A percentile compares a stretch with the other conserved stretches of the same genome.
These are phyloP conservation scores for Aspergillus clavatus DNA, from an alignment of 2,329 filamentous ascomycete species.

Conservation along the genomic window DNA sequence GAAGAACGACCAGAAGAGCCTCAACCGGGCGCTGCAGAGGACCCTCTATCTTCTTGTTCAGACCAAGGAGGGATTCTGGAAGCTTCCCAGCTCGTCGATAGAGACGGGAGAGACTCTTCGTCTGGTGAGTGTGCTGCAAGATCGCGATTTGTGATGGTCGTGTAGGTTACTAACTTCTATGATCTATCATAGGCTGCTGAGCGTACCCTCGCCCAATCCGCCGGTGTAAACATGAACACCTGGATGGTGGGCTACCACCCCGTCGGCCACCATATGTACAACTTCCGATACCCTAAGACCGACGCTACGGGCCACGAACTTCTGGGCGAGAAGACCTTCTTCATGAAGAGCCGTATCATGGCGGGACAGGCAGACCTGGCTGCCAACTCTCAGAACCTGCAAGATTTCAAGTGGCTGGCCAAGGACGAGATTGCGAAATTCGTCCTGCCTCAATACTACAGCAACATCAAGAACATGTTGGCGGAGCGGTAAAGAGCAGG, in stretches of 20 bases:
- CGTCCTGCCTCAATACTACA: constrained; percentile 66
- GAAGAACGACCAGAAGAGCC: constrained; percentile 66
- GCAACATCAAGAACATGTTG: constrained; percentile 75
- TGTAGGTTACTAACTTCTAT: constrained; percentile 2
- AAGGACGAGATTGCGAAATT: constrained; percentile 75
- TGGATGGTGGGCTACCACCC: constrained; percentile 93
- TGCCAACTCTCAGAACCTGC: constrained; percentile 65
- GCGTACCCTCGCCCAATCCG: constrained; percentile 69
- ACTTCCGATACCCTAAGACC: constrained; percentile 48
- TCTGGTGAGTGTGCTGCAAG: constrained; percentile 57
- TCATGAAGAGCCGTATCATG: constrained; percentile 95
- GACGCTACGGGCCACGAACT: constrained; percentile 39
- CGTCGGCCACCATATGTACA: constrained; percentile 68
- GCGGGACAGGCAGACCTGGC: constrained; percentile 84
- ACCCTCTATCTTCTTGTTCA: constrained; percentile 87
- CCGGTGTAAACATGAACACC: constrained; percentile 95
- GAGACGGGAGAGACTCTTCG: constrained; percentile 70
- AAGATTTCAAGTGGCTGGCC: constrained; percentile 87
- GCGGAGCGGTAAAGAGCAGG: constrained; percentile 67
- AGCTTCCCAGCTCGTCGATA: constrained; percentile 71
- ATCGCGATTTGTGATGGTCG: neutral
- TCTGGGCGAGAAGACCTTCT: constrained; percentile 80
- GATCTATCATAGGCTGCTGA: constrained; percentile 64
- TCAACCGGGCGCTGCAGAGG: constrained; percentile 73
- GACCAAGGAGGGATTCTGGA: constrained; percentile 65